Conservation (phyloP, 2,329 filamentous ascomycete genomes). For the Diaporthe helianthi region DNA sequence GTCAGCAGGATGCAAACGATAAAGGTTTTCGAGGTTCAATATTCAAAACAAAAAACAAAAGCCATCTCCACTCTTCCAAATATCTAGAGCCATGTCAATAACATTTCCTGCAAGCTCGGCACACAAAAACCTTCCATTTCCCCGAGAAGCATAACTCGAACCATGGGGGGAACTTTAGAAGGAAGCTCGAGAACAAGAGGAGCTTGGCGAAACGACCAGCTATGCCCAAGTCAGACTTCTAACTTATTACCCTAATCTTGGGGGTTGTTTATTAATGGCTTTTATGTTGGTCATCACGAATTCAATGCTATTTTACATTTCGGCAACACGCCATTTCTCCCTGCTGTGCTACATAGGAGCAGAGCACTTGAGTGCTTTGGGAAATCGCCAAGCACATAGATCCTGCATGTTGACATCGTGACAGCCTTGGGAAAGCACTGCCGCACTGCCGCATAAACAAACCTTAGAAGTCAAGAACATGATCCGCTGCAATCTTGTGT, state of each 20-base stretch:
- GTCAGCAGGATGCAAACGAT: neutral
- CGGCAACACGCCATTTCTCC: no score
- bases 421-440: no score
- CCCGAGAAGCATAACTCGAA: neutral
- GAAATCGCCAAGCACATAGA: neutral
- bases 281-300: neutral
- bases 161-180: neutral
- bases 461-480: neutral
- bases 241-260: no score
- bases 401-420: no score
- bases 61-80: neutral
- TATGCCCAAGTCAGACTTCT: neutral
- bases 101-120: neutral
- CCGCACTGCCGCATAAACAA: neutral
- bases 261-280: neutral
- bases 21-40: neutral
- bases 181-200: no score
- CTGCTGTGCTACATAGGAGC: neutral
- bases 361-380: no score
- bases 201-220: neutral
- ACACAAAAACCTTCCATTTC: neutral
- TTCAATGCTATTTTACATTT: neutral
- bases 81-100: no score
- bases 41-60: neutral
- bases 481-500: neutral